Conservation (phyloP, 495 filamentous ascomycete genomes). For the Elasticomyces elasticus region DNA sequence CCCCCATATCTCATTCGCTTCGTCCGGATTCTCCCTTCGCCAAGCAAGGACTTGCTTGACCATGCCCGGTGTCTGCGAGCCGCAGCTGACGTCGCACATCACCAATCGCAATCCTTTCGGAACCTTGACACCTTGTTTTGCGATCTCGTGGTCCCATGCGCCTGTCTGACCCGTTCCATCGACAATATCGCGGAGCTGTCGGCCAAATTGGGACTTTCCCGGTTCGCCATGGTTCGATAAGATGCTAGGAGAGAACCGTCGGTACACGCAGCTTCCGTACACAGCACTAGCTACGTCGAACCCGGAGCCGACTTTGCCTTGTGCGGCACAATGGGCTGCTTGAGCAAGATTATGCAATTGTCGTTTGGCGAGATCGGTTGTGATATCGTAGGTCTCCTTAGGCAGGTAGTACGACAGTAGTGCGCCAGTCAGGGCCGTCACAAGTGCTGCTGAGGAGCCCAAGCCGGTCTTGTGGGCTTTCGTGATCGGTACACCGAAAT, state of each 20-base stretch:
- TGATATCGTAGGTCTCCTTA: slow-evolving; percentile 41
- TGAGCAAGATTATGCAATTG: slow-evolving; percentile 86
- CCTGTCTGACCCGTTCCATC: slow-evolving; percentile 41
- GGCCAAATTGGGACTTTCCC: slow-evolving; percentile 53
- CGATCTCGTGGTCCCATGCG: slow-evolving; percentile 69
- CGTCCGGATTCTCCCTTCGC: slow-evolving; percentile 57
- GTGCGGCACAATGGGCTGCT: slow-evolving; percentile 86
- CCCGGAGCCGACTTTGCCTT: slow-evolving; percentile 90
- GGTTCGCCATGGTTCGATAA: slow-evolving; percentile 55
- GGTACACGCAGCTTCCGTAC: slow-evolving; percentile 82
- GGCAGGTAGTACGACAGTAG: slow-evolving; percentile 74
- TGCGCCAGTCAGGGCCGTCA: slow-evolving; percentile 78
- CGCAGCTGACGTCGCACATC: slow-evolving; percentile 94
- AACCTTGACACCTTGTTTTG: slow-evolving; percentile 52
- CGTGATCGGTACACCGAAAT: slow-evolving; percentile 64
- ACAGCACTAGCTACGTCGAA: slow-evolving; percentile 95
- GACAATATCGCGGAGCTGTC: slow-evolving; percentile 53
- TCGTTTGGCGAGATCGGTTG: slow-evolving; percentile 18
- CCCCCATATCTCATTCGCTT: slow-evolving; percentile 60
- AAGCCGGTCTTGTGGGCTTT: slow-evolving; percentile 92
- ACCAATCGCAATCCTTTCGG: slow-evolving; percentile 62
- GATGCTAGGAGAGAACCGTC: slow-evolving; percentile 75
- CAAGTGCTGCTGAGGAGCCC: slow-evolving; percentile 87
- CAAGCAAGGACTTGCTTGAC: slow-evolving; percentile 82
- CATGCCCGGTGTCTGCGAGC: slow-evolving; percentile 88